Conservation (phyloP, 163 green algal genomes). For the Scenedesmus sp. region DNA sequence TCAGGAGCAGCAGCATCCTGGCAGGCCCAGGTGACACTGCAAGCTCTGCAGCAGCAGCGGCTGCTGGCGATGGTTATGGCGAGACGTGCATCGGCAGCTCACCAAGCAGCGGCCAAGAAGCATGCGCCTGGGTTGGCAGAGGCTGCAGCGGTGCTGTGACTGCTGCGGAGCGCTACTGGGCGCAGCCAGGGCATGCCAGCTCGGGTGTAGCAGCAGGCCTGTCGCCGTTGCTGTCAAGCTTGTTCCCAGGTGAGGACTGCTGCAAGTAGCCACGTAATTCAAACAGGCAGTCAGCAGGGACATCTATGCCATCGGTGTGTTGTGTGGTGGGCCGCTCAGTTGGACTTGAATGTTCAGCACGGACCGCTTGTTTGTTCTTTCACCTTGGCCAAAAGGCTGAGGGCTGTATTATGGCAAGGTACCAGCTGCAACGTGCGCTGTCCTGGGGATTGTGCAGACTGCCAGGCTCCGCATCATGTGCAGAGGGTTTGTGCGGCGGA, state of each 20-base stretch:
- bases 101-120: background rate
- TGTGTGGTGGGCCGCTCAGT: background rate
- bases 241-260: slow-evolving; percentile 12
- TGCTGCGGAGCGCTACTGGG: slow-evolving; percentile 22
- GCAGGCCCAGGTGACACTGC: background rate
- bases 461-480: too few species aligned
- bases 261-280: background rate
- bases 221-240: slow-evolving; percentile 7
- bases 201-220: background rate
- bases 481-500: too few species aligned
- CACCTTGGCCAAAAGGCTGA: too few species aligned
- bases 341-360: too few species aligned
- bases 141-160: slow-evolving; percentile 2
- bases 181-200: background rate
- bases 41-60: background rate
- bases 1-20: background rate
- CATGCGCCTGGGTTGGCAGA: background rate
- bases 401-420: too few species aligned
- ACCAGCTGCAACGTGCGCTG: too few species aligned
- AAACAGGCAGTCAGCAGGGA: background rate
- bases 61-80: background rate
- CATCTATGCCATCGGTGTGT: background rate
- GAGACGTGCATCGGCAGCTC: background rate
- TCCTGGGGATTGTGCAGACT: too few species aligned
- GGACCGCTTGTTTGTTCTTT: background rate